Evolutionary conservation across 1,284 basidiomycete species (phyloP), one percentile per base, ranked within the genome.

Genomic region (Pseudozyma thailandica): DNA sequence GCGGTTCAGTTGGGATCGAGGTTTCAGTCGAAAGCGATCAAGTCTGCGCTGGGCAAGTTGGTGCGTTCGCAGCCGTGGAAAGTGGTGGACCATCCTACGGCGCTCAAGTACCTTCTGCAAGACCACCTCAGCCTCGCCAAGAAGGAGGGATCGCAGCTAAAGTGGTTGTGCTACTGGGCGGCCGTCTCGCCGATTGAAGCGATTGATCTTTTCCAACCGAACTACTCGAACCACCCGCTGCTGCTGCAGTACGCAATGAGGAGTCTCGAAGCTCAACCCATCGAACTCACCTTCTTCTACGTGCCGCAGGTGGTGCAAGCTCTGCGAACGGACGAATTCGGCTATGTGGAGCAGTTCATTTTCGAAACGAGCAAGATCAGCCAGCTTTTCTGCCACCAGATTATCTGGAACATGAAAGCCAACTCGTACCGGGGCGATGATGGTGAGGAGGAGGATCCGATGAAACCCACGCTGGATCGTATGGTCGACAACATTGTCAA

Each of bases 351-450:
- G 70, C 89, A 91, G 26, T 99, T 98, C 86, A 94, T 98, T 79
- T 94, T 94, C 74, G 94, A 98, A 85, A 97, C 95, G 0, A 92
- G 94, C 12, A 95, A 94, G 84, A 93, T 98, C 66, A 98, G 94
- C 4, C 95, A 97, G 83, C 85, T 94, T 10, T 99, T 99, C 86
- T 99, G 96, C 81, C 96, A 99, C 83, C 96, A 99, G 85, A 98
- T 98, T 69, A 93, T 99, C 72, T 99, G 96, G 96, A 99, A 98
- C 84, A 98, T 98, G 96, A 96, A 96, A 81, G 96, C 96, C 5
- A 99, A 99, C 82, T 93, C 90, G 66, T 97, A 90, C 84, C 93
- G 91, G 77, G 96, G 95, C 78, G 96, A 98, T 60, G 58, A 78
- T 15, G 80, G 63, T 77, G 86, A 87, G 12, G 87, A 90, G 66